Base-by-base conservation (phyloP, 2,329 filamentous ascomycete species). In the Beauveria australis region DNA sequence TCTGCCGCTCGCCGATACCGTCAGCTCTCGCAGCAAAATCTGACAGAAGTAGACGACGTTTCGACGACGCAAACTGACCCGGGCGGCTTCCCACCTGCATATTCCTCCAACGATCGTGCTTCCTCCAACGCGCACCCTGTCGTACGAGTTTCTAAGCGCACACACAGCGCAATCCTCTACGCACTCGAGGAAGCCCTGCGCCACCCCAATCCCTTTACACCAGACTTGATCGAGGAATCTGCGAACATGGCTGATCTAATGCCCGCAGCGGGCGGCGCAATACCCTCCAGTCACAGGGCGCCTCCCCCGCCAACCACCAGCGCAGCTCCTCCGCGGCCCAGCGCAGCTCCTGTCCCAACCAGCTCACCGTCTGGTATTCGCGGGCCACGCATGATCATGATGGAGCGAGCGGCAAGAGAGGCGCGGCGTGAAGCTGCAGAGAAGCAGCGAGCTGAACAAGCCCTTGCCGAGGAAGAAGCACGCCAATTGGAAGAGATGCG, bases 341-440 rank as follows among this genome's bases (percentile, higher is more conserved):
- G 78, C 2, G 75, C 77, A n/a, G 74, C 78, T 3, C 78, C 82
- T 40, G 74, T 75, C 22, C 79, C 81, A 59, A 79, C 79, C 28
- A 78, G 80, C 65, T 84, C 82, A 16, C 82, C 82, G 10, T 80
- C 81, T 62, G 86, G 89, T 28, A 89, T 97, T 63, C 85, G 88
- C 66, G 92, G 92, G 41, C 93, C 93, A 18, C 86, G 89, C 65
- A 89, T 93, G 76, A 93, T 97, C 68, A 96, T 97, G 92, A 86
- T 90, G 73, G 87, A 92, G 71, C 87, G 92, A 61, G 82, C 84
- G 60, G 89, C 89, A 65, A 83, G 92, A 64, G 91, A 95, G 73
- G 85, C 88, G 28, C 79, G 87, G 61, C 81, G 83, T 66, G 87
- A 87, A 49, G 86, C 90, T 70, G 81, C 82, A 48, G 86, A 89